phyloP scores from a whole-genome alignment of 441 rosid genomes.

The Euphorbia celastroides region DNA sequence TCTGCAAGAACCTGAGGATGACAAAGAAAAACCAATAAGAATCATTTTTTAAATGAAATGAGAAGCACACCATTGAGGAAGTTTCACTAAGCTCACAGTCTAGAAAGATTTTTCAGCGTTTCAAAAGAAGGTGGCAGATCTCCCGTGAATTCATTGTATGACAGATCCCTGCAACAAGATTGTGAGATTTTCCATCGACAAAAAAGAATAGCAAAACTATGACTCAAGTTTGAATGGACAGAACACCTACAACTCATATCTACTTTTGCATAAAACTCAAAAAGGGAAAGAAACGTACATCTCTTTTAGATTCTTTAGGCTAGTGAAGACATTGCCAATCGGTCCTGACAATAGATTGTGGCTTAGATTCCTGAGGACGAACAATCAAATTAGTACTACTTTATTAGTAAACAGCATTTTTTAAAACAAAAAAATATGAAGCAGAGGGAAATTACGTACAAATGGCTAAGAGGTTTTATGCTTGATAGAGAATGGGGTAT shows the following conservation, averaged over 20 bases:
- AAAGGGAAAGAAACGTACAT: conserved; percentile 45
- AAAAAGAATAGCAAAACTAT: neutral
- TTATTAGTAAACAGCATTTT: neutral
- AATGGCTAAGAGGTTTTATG: conserved; percentile 51
- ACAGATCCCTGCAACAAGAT: conserved; percentile 66
- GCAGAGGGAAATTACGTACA: conserved; percentile 47
- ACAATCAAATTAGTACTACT: conserved; percentile 15
- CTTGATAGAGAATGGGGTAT: conserved; percentile 66
- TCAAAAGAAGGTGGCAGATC: conserved; percentile 89
- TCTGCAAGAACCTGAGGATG: conserved; percentile 71
- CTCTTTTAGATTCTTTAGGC: conserved; percentile 59
- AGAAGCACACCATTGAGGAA: conserved; percentile 1
- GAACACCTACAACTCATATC: neutral
- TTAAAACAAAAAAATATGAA: conserved; percentile 9
- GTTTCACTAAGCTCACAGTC: conserved; percentile 53
- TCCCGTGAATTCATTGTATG: conserved; percentile 72
- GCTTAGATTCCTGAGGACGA: conserved; percentile 73
- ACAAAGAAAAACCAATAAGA: conserved; percentile 7
- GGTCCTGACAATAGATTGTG: conserved; percentile 82
- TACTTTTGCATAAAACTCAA: conserved; percentile 8
- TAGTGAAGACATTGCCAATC: conserved; percentile 78
- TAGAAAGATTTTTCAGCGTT: conserved; percentile 61
- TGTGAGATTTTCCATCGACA: conserved; percentile 12
- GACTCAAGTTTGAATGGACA: neutral
- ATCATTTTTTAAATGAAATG: conserved; percentile 2